Conservation (phyloP, 805 yeast genomes). For the Teunomyces stri region DNA sequence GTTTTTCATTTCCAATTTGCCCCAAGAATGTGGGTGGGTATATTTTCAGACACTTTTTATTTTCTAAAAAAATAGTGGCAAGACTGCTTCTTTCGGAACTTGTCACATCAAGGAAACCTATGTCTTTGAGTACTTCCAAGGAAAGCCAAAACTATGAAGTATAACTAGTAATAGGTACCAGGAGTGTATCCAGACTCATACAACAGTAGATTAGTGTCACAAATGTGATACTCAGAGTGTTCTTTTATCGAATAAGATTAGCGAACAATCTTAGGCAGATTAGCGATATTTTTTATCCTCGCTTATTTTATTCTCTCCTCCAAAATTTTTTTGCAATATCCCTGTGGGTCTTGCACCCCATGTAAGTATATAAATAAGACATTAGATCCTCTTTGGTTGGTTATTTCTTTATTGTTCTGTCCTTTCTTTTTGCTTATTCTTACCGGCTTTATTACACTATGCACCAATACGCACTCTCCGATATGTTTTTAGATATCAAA, state of each 20-base stretch:
- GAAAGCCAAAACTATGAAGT: not conserved
- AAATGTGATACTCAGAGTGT: too few relatives aligned
- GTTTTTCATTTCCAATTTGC: not conserved
- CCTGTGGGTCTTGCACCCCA: conserved; percentile 1
- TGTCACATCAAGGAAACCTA: not conserved
- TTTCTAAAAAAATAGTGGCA: not conserved
- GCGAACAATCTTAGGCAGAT: not conserved
- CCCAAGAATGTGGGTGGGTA: not conserved
- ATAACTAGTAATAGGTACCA: not conserved
- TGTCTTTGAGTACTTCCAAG: not conserved
- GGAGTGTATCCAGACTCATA: too few relatives aligned
- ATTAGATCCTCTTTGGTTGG: too few relatives aligned
- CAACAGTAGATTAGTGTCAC: too few relatives aligned
- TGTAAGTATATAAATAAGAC: not conserved
- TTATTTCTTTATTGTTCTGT: not conserved
- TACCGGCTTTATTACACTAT: not conserved
- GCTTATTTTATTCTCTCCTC: not conserved
- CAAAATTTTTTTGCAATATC: not conserved
- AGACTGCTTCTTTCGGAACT: not conserved
- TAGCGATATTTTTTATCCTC: conserved; percentile 1
- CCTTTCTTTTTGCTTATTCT: not conserved
- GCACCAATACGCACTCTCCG: not conserved
- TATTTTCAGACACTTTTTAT: not conserved
- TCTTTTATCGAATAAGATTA: not conserved
- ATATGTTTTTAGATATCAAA: not conserved